These are phyloP conservation scores for Crucihimalaya himalaica DNA, from an alignment of 345 rosid genomes.

Conservation along the genomic window DNA sequence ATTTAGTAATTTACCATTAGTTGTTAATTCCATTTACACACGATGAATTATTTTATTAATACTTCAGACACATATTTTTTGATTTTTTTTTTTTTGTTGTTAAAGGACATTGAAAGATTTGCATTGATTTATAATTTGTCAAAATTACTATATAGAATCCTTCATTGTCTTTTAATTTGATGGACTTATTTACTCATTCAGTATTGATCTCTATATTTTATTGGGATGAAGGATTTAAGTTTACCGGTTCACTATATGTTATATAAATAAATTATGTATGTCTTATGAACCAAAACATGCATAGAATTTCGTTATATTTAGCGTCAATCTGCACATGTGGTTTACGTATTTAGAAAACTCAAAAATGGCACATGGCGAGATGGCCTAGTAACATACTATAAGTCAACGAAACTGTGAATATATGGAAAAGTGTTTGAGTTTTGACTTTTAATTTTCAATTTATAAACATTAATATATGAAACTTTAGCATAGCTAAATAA, in stretches of 20 bases:
- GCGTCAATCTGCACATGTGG: not conserved
- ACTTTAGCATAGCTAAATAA: not conserved
- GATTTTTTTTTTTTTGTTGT: no score
- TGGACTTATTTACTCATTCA: not conserved
- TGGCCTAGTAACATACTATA: not conserved
- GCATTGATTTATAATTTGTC: no score
- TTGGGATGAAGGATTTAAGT: not conserved
- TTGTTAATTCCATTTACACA: no score
- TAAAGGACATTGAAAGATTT: no score
- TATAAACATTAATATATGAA: conserved; percentile 3
- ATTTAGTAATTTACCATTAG: no score
- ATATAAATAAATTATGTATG: not conserved
- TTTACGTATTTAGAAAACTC: conserved; percentile 13
- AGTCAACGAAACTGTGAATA: conserved; percentile 22
- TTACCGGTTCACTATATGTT: not conserved
- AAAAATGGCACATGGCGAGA: conserved; percentile 28
- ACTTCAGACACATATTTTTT: no score
- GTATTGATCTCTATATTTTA: not conserved
- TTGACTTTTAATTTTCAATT: not conserved
- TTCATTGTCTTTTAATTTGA: not conserved
- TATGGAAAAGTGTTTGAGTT: not conserved
- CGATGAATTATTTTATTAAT: no score
- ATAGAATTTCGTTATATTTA: not conserved
- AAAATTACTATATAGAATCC: not conserved
- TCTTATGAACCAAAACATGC: not conserved